Base-by-base conservation (phyloP, 208 protist species). In the Wallacemonas sp. region DNA sequence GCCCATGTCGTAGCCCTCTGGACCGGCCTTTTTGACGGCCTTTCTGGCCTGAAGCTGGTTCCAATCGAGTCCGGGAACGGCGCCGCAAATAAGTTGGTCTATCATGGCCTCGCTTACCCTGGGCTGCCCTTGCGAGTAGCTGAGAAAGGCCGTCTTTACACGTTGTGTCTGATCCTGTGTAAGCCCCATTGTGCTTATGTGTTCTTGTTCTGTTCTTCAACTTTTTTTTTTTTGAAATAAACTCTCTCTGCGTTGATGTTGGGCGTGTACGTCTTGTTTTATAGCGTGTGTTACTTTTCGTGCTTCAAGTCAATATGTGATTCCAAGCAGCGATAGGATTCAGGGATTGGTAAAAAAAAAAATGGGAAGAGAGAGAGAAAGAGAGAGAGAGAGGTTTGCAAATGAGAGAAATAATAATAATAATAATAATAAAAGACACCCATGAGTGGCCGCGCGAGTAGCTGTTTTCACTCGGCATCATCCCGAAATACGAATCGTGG, bases 41-140 rank as follows among this genome's bases (percentile, higher is more conserved):
- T 95, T 93, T 54, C 77, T 75, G 27, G 66, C 80, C 72, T 95
- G 90, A 39, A 95, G 77, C 64, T 93, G 79, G 68, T 95, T 85
- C 86, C 86, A 95, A 11, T 75, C 69, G 1, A 93, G 72, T 0
- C 85, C 85, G 1, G 90, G 90, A 26, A 95, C 79, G 66, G 90
- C 90, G 44, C 84, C 90, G 66, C 90, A 95, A 63, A 95, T 93
- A 39, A 95, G 66, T 62, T 95, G 90, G 59, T 95, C 90, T 27
- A 95, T 92, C 90, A 95, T 95, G 11, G 84, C 77, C 66, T 91
- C 84, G 46, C 58, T 62, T 33, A 95, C 76, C 66, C 88, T 90
- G 0, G 72, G 76, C 63, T 91, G 78, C 8, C 84, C 90, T 69
- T 95, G 90, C 12, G 90, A 65, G 65, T 95, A 95, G 68, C 77